These are phyloP conservation scores for Calonectria pauciramosa DNA, from an alignment of 2,329 filamentous ascomycete genomes.

Conservation along the genomic window DNA sequence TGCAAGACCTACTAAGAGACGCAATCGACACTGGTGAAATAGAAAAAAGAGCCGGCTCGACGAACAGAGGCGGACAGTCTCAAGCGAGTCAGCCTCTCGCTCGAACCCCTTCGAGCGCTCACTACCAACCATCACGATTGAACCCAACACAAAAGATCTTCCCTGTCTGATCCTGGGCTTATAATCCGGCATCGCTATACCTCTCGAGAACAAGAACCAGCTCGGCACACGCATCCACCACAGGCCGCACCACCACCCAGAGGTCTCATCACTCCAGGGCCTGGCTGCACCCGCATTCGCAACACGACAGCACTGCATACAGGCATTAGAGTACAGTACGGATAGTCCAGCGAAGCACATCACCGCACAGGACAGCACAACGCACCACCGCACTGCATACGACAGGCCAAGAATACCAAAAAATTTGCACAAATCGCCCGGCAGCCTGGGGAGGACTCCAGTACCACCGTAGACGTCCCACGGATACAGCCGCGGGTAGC, in stretches of 20 bases:
- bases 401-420: neutral
- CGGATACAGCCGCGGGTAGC: conserved; percentile 21
- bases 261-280: conserved; percentile 17
- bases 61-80: conserved; percentile 29
- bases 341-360: conserved; percentile 13
- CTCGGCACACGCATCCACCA: conserved; percentile 7
- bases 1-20: conserved; percentile 31
- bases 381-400: conserved; percentile 5
- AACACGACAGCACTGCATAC: conserved; percentile 29
- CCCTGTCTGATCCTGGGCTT: conserved; percentile 9
- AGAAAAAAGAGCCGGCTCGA: conserved; percentile 27
- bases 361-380: conserved; percentile 14
- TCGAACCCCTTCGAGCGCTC: conserved; percentile 17
- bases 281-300: conserved; percentile 19
- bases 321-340: conserved; percentile 3
- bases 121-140: neutral
- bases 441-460: neutral
- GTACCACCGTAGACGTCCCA: conserved; percentile 9
- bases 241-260: conserved; percentile 14
- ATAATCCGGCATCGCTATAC: conserved; percentile 18
- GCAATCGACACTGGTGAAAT: conserved; percentile 20
- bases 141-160: conserved; percentile 11
- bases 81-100: conserved; percentile 29
- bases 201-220: neutral
- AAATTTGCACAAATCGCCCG: conserved; percentile 9